These are phyloP conservation scores for Backusella morwellensis DNA, from an alignment of 192 early-diverging fungal genomes.

Conservation along the genomic window DNA sequence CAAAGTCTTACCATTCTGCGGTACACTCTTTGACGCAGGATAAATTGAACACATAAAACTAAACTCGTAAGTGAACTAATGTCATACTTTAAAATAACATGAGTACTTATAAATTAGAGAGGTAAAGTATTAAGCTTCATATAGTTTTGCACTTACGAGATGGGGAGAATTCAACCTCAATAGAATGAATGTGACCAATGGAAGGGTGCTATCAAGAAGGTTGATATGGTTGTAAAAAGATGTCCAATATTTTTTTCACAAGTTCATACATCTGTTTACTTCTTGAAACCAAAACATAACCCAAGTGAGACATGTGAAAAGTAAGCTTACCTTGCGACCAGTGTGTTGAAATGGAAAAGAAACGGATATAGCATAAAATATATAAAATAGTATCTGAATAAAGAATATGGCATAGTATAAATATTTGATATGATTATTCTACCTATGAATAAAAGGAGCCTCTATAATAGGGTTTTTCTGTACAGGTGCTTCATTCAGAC, in stretches of 20 bases:
- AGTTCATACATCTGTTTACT: background rate
- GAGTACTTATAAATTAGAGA: no score
- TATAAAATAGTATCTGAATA: constrained; percentile 1
- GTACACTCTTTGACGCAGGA: background rate
- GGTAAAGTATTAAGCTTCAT: no score
- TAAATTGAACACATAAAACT: constrained; percentile 5
- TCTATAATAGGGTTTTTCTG: constrained; percentile 7
- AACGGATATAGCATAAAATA: background rate
- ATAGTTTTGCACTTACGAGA: background rate
- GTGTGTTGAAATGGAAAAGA: background rate
- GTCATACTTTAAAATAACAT: background rate
- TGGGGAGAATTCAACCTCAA: background rate
- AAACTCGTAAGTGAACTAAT: background rate
- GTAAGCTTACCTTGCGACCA: background rate
- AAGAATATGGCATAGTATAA: background rate
- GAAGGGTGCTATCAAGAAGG: background rate
- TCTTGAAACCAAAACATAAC: background rate
- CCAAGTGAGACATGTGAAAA: background rate
- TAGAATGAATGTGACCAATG: background rate
- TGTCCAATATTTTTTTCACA: background rate
- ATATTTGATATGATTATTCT: background rate
- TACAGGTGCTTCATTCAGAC: background rate
- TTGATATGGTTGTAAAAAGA: constrained; percentile 7
- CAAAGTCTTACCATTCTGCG: background rate
- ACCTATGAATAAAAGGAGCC: constrained; percentile 2